Conservation (phyloP, 2,329 filamentous ascomycete species). For the Neoscytalidium dimidiatum region DNA sequence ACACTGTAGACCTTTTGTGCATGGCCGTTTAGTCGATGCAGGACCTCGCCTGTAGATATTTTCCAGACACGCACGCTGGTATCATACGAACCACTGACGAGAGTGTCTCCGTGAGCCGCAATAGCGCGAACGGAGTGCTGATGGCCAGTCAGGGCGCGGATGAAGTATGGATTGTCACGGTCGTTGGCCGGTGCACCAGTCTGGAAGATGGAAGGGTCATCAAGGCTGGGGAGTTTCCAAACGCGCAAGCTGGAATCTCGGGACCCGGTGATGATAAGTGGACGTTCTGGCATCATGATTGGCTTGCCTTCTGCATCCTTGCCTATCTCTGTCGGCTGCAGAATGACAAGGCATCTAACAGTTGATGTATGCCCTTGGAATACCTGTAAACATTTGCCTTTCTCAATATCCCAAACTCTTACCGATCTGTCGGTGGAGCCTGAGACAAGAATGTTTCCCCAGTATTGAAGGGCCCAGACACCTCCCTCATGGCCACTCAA, state of each 20-base stretch:
- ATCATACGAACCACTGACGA: conserved; percentile 98
- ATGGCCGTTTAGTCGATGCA: conserved; percentile 84
- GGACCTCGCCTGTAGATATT: conserved; percentile 88
- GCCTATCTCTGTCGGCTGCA: conserved; percentile 81
- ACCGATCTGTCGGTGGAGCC: conserved; percentile 95
- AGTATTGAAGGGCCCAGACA: conserved; percentile 96
- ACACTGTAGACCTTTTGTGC: conserved; percentile 95
- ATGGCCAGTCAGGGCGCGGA: conserved; percentile 83
- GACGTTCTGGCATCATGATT: conserved; percentile 90
- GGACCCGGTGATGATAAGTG: conserved; percentile 95
- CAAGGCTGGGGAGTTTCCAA: conserved; percentile 85
- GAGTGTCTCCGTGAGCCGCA: conserved; percentile 87
- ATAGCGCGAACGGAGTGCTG: conserved; percentile 94
- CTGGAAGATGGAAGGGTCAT: conserved; percentile 77
- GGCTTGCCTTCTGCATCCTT: conserved; percentile 69
- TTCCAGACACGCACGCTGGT: conserved; percentile 90
- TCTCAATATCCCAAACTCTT: conserved; percentile 99
- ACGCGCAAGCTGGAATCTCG: conserved; percentile 91
- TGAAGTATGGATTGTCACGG: conserved; percentile 89
- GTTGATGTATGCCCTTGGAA: conserved; percentile 98
- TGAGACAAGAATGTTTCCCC: conserved; percentile 92
- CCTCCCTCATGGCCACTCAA: conserved; percentile 94
- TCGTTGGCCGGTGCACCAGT: conserved; percentile 72
- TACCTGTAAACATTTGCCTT: conserved; percentile 87
- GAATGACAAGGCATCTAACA: conserved; percentile 90